Percentiles rank a stretch among this genome's conserved stretches.
Conservation (phyloP, 805 yeast genomes). For the Maudiozyma serrabonitensis region DNA sequence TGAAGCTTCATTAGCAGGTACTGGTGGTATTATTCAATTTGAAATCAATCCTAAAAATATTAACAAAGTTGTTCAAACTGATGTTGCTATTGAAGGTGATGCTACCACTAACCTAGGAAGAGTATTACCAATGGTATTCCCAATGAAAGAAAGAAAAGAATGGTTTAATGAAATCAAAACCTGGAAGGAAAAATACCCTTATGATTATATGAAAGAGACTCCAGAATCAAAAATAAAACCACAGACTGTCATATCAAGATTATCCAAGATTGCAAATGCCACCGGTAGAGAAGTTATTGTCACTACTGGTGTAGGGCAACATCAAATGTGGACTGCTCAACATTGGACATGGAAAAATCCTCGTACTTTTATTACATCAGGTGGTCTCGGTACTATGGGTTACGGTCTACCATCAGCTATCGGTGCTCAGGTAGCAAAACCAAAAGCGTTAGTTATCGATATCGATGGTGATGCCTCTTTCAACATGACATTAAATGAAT, state of each 20-base stretch:
- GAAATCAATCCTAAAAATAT: conserved; percentile 95
- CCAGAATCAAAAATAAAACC: conserved; percentile 79
- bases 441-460: conserved; percentile 89
- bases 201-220: conserved; percentile 69
- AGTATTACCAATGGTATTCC: conserved; percentile 60
- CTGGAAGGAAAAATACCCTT: conserved; percentile 86
- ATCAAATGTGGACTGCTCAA: conserved; percentile 99
- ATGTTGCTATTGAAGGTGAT: conserved; percentile 95
- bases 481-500: conserved; percentile 91
- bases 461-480: conserved; percentile 98
- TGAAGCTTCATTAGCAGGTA: conserved; percentile 72
- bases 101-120: conserved; percentile 66
- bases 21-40: conserved; percentile 95
- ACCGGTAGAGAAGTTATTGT: conserved; percentile 61
- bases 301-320: conserved; percentile 98
- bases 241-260: conserved; percentile 76
- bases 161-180: conserved; percentile 68
- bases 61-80: conserved; percentile 92
- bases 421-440: conserved; percentile 95
- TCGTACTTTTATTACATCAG: conserved; percentile 91
- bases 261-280: conserved; percentile 56
- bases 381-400: conserved; percentile 99
- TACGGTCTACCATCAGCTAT: conserved; percentile 95
- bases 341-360: conserved; percentile 91
- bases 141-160: conserved; percentile 56